Evolutionary conservation across 2,329 filamentous ascomycete species (phyloP), one percentile per base, ranked within the genome.

Genomic region (Myriosclerotinia duriaeana): DNA sequence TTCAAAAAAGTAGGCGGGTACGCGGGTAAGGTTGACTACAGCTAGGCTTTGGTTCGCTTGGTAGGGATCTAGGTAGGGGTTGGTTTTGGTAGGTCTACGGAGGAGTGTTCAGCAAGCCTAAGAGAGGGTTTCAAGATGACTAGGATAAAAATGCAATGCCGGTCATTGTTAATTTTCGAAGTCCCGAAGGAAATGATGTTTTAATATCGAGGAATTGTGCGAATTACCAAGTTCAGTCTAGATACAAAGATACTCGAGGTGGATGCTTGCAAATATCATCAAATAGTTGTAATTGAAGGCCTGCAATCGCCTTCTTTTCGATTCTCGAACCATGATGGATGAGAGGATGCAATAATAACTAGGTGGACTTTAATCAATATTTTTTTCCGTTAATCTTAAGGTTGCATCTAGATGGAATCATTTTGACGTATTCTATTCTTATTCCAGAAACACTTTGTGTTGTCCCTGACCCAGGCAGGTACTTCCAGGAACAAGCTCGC

Each of bases 111-210:
- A 56, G 38, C 52, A 46, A 53, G 36, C 30, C 30, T 26, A 42
- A 48, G 38, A 55, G 50, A 56, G 52, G 26, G 62, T 65, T 65
- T 65, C 62, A 65, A 65, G 53, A 56, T 48, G 17, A 48, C 62
- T 59, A 22, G 62, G 53, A 52, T 65, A 22, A 22, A 48, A 26
- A 38, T 60, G 58, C 58, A 36, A 60, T 60, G 44, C 46, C 30
- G 53, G 53, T 26, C 52, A n/a, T 50, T 48, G 5, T 46, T 48
- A 38, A 59, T 48, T 22, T 48, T 65, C 53, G 26, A 65, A 4
- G 38, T 17, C 60, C 60, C 50, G 40, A 64, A 64, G 48, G 59
- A 62, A 62, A 58, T 58, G 55, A 58, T 44, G 22, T 34, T 34
- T 34, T 34, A 34, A 34, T 34, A 34, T 6, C 30, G 30, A 34